Evolutionary conservation across 1,139 yeast genomes (phyloP), one percentile per base, ranked within the genome.

Genomic region (Magnusiomyces ingens): DNA sequence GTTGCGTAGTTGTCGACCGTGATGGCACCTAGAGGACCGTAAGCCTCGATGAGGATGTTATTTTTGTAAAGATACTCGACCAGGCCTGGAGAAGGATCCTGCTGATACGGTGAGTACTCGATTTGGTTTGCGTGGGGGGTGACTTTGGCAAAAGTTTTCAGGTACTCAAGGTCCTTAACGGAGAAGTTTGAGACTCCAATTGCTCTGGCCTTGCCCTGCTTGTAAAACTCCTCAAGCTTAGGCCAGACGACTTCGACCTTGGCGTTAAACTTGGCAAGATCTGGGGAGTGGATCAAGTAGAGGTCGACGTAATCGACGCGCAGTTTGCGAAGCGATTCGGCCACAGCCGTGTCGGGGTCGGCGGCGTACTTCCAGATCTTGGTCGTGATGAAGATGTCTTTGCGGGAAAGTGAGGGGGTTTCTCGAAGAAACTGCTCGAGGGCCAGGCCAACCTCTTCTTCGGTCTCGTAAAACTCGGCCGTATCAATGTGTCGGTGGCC

Each of bases 241-340:
- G 79, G 80, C 81, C 87, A 89, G 52, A 95, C 82, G 65, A 85
- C 81, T 57, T 81, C 69, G 61, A 75, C 79, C 35, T 37, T 35
- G 48, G 42, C 43, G 63, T 75, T 72, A 80, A 85, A 82, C 51
- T 74, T 77, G 50, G 72, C 67, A 36, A 66, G 58, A 44, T 73
- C 67, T 2, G 97, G 97, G 95, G 95, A 89, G 71, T 91, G 97
- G 64, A 87, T 79, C 67, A 91, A 76, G 68, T 84, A 84, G 62
- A 90, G 75, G 67, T 91, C 97, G 54, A 91, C 83, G 64, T 90
- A 90, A 52, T 86, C 95, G 61, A 87, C 71, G 1, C 85, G 84
- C 62, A 90, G 74, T 63, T 81, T 80, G 62, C 77, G 66, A 64
- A 91, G 75, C 2, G 94, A 83, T 51, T 67, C 71, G 50, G 84